Base-by-base conservation (phyloP, 768 basidiomycete species). In the Lentinus brumalis region DNA sequence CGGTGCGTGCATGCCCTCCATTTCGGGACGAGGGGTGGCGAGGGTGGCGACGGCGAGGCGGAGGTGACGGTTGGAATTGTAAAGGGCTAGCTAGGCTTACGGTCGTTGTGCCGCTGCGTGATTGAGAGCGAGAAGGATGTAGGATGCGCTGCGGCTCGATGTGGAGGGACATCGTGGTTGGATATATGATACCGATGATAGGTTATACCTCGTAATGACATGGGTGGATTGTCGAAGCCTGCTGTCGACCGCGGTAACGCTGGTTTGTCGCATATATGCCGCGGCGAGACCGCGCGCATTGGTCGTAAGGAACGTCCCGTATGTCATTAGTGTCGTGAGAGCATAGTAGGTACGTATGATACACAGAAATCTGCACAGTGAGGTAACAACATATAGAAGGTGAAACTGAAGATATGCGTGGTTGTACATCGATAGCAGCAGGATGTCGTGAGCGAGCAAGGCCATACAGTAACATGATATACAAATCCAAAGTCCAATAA, bases 51-150 rank as follows among this genome's bases (percentile, higher is more conserved):
- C 26, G 76, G 73, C 16, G 78, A 70, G 59, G 83, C 83, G 26
- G 83, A 86, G 50, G 86, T 92, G 10, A 91, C 88, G 0, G 84
- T 92, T 26, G 91, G 91, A 3, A 79, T 91, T 61, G 86, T 91
- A 40, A 63, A 63, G 54, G 62, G 61, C 11, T 35, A 35, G 35
- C 7, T 35, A 11, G 35, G 35, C 7, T 35, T 35, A 35, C 35
- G 35, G 35, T 35, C 11, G 35, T 35, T 35, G 35, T 35, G 35
- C 21, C 21, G 21, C 21, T 26, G 21, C 21, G 21, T 26, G 21
- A 26, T 26, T 35, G 35, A 7, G 35, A 35, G 35, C 35, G 35
- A 35, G 35, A 35, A 11, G 35, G 35, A 35, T 35, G 35, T 35
- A 35, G 35, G 35, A 35, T 30, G 56, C 46, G 47, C 26, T 26